These are phyloP conservation scores for Physaria fendleri DNA, from an alignment of 345 rosid species.

Conservation along the genomic window DNA sequence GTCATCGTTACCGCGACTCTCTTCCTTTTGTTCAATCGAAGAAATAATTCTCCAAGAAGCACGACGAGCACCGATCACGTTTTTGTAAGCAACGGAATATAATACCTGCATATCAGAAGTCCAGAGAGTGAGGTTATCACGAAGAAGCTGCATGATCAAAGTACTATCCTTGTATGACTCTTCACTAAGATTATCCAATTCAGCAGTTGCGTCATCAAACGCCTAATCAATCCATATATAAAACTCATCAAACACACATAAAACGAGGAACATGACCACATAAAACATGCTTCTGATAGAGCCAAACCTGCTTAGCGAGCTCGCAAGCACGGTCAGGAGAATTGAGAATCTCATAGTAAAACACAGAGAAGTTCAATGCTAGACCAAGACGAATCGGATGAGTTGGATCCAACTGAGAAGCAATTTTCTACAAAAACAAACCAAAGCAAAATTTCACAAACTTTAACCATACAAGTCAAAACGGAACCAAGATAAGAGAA, in stretches of 20 bases:
- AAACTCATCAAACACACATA: neutral
- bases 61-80: too few relatives aligned
- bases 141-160: conserved; percentile 96
- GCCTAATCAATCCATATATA: conserved; percentile 36
- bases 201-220: conserved; percentile 89
- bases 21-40: conserved; percentile 90
- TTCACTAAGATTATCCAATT: conserved; percentile 86
- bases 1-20: conserved; percentile 87
- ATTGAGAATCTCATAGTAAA: conserved; percentile 84
- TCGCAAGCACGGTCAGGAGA: conserved; percentile 94
- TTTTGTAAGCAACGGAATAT: too few relatives aligned
- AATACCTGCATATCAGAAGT: conserved; percentile 92
- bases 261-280: neutral
- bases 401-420: conserved; percentile 75
- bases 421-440: conserved; percentile 57
- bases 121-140: conserved; percentile 95
- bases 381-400: conserved; percentile 89
- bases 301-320: conserved; percentile 77
- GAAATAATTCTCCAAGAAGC: too few relatives aligned
- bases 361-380: conserved; percentile 87
- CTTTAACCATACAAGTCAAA: neutral
- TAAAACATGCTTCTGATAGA: neutral
- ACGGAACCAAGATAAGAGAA: neutral
- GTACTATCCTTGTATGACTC: conserved; percentile 97
- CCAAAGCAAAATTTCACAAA: neutral